Conservation (phyloP, 306 rosid species). For the cucumber (Cucumis sativus) region Cucumber_9930_V3 NC_026657.2:15479501-15480000, state of each 20-base stretch:
- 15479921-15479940: not conserved
- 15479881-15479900: not conserved
- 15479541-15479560: not conserved
- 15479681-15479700: slow-evolving; percentile 75
- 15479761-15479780: slow-evolving; percentile 83
- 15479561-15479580: not conserved
- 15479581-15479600: not conserved
- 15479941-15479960: not conserved
- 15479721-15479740: slow-evolving; percentile 70
- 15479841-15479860: not conserved
- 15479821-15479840: not conserved
- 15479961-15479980: not conserved
- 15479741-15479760: slow-evolving; percentile 63
- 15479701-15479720: slow-evolving; percentile 76
- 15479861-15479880: not conserved
- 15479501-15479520: not conserved
- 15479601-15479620: slow-evolving; percentile 26
- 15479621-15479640: slow-evolving; percentile 87
- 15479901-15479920: not conserved
- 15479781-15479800: slow-evolving; percentile 80
- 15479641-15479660: slow-evolving; percentile 51
- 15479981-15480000: not conserved
- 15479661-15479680: slow-evolving; percentile 79
- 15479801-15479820: slow-evolving; percentile 10
- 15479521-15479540: not conserved